Evolutionary conservation across 805 yeast species (phyloP), one percentile per base, ranked within the genome.

Genomic region (Schizosaccharomyces pombe): DNA sequence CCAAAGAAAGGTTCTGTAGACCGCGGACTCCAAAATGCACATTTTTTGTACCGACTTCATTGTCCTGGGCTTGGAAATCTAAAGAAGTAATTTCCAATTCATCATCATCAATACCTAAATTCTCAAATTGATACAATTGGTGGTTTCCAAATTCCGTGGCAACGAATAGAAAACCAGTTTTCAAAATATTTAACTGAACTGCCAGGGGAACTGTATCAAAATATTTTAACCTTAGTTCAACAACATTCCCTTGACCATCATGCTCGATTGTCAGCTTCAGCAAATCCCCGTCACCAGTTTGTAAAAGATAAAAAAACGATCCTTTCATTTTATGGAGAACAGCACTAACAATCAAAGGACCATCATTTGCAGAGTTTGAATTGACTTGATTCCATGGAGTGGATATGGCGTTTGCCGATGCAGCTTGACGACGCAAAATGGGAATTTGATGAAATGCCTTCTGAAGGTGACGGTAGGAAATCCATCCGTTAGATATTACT

Each of bases 171-270:
- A 78, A 82, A 0, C 97, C 98, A 5, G 82, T 74, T 58, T 75
- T 80, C 58, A 86, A 72, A 47, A 89, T 76, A 40, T 72, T 68
- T 11, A 89, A 60, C 4, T 72, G 63, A 22, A 70, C 69, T 28
- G 82, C 73, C 1, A 73, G 64, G 1, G 86, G 82, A 34, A 84
- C 71, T 0, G 94, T 73, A 62, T 84, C 95, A 65, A 89, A 87
- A 61, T 82, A 86, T 14, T 75, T 70, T 12, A 82, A 70, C n/a
- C 69, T 62, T 8, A 81, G 62, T 1, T 65, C 60, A 1, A 68
- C 68, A 5, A 74, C 72, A 19, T 63, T 63, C 32, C 63, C 65
- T 8, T 64, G 65, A 11, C 65, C 68, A 52, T 74, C 72, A 14
- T 69, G 68, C 29, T 72, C 74, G 6, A 79, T 62, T 19, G 75